Evolutionary conservation across 192 early-diverging fungal genomes (phyloP), one percentile per base, ranked within the genome.

Genomic region (Haplosporangium gracile): DNA sequence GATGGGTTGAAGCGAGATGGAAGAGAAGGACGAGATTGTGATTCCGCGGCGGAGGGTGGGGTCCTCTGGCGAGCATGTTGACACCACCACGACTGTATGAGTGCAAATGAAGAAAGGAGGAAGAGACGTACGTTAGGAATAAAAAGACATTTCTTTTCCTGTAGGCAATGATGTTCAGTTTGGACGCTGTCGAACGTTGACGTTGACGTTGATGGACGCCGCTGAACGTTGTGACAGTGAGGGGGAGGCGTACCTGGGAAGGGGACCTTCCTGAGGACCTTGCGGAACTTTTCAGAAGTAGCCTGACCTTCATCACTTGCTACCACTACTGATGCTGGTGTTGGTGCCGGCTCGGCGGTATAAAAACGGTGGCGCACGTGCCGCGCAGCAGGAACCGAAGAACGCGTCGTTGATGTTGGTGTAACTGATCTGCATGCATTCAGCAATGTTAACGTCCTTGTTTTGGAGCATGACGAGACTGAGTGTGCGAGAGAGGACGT

Each of bases 1-100:
- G 9, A 87, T 75, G 13, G 94, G 94, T 34, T 89, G 75, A 5
- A 95, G 81, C 8, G 92, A 91, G 36, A 95, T 90, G 1, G 94
- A 94, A 0, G 92, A 93, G 70, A 95, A 94, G 7, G 93, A 94
- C 15, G 90, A 91, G 40, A 93, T 91, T 13, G 94, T 95, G 69
- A 92, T 94, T 13, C 94, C 94, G 29, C 91, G 89, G 39, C 85
- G 84, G 32, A 88, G 72, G 7, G 72, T 55, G 40, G 88, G 80
- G 68, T 92, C 81, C 4, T 72, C 51, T 4, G 82, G 85, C 4
- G 76, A 69, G 26, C 82, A 76, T 0, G 91, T 92, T 1, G 92
- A 91, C 2, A 94, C 91, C 8, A 93, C 89, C 4, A 91, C 91
- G 32, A 92, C 91, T 81, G 45, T 18, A 68, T 34, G 43, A 10